Base-by-base conservation (phyloP, 2,329 filamentous ascomycete genomes). In the Fusarium sp. region DNA sequence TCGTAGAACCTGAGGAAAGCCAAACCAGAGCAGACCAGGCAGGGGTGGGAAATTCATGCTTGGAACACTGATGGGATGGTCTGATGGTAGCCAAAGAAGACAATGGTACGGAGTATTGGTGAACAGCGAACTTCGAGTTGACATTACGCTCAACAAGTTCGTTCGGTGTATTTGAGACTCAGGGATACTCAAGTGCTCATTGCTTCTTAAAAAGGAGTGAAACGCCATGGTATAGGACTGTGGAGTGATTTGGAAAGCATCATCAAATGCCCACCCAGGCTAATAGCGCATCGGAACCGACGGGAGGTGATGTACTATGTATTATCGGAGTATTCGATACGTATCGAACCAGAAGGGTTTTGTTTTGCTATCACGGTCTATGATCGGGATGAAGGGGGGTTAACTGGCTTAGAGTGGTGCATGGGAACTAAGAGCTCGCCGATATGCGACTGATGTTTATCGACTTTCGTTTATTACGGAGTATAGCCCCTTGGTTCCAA, bases 1-100 rank as follows among this genome's bases (percentile, higher is more conserved):
- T 67, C 68, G 56, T 47, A 67, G 65, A 69, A 70, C 62, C 56
- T 38, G 57, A 60, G 34, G 57, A 62, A 62, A 58, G 67, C 53
- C 58, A 52, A 66, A 44, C 15, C 34, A 36, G 34, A 36, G 34
- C 34, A 36, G 32, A 9, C 32, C 32, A n/a, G 14, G 14, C 28
- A 32, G 34, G 17, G 34, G 34, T 36, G 34, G 44, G 59, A 64
- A 67, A 56, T 57, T 32, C 28, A 32, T 32, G 28, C 28, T 32
- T 28, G 26, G 26, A 11, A 28, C 12, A 28, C 26, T 12, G n/a
- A n/a, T n/a, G 12, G 26, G 26, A 28, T 28, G 26, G 26, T 28
- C 10, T 28, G 26, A 28, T 28, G 26, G 26, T 28, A 28, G 12
- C 26, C 26, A 28, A 28, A 28, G 24, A 26, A 26, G 10, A 11